phyloP scores from a whole-genome alignment of 495 filamentous ascomycete species.

The Annulohypoxylon stygium region DNA sequence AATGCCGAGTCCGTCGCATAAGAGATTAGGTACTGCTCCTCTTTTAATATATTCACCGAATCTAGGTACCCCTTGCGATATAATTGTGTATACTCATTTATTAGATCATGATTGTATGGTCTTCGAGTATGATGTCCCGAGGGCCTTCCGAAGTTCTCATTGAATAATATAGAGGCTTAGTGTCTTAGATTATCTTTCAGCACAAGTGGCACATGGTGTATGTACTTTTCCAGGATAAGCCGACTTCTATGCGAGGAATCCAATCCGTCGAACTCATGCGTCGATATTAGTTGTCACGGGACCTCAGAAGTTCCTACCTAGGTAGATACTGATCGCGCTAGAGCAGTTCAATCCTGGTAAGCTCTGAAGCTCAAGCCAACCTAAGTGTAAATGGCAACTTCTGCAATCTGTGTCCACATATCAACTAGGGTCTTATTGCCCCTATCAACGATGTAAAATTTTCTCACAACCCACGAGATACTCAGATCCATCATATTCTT shows the following conservation, averaged over 20 bases:
- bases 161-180: background rate
- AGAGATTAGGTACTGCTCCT: too few species aligned
- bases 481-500: background rate
- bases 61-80: background rate
- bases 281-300: background rate
- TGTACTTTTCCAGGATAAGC: background rate
- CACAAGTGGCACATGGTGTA: too few species aligned
- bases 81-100: background rate
- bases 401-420: background rate
- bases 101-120: too few species aligned
- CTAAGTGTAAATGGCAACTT: background rate
- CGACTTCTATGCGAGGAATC: background rate
- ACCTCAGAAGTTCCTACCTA: background rate
- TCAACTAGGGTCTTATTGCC: background rate
- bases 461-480: background rate
- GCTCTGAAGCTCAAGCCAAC: background rate
- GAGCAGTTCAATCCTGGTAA: background rate
- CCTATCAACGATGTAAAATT: background rate
- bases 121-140: background rate
- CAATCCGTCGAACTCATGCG: background rate
- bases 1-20: background rate
- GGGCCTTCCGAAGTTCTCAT: background rate
- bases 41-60: background rate
- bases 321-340: background rate
- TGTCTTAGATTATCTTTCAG: background rate